A percentile compares a stretch with the other conserved stretches of the same genome.
phyloP scores from a whole-genome alignment of 2,329 filamentous ascomycete species.

The Gaeumannomyces tritici region DNA sequence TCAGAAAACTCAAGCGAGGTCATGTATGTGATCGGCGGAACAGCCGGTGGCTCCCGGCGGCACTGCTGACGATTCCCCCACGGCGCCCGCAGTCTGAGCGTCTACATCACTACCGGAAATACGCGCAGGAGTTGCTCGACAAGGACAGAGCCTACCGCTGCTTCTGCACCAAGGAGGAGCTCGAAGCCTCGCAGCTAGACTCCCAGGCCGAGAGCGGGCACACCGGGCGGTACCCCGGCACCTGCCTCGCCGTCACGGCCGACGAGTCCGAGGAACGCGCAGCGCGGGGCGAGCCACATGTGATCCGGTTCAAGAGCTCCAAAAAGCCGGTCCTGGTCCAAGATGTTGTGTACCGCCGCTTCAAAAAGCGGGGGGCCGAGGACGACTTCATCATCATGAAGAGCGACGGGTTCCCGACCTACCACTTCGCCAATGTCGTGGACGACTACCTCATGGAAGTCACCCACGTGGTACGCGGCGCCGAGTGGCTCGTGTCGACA shows the following conservation, averaged over 20 bases:
- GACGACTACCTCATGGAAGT: constrained; percentile 95
- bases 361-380: constrained; percentile 43
- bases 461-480: constrained; percentile 87
- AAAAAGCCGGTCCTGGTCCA: constrained; percentile 53
- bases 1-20: not conserved
- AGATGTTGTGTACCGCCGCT: constrained; percentile 71
- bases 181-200: constrained; percentile 53
- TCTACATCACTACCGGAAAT: constrained; percentile 58
- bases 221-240: constrained; percentile 45
- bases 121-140: constrained; percentile 60
- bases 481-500: constrained; percentile 94
- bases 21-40: not conserved
- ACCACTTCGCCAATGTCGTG: constrained; percentile 94
- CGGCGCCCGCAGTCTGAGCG: constrained; percentile 58
- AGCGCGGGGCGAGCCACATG: constrained; percentile 57
- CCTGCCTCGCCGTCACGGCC: constrained; percentile 57
- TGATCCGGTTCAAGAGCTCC: constrained; percentile 65
- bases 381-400: constrained; percentile 90
- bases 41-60: not conserved
- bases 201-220: constrained; percentile 23
- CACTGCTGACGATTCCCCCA: not conserved
- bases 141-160: constrained; percentile 79
- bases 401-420: constrained; percentile 85
- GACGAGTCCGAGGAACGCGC: constrained; percentile 65
- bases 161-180: constrained; percentile 70